Base-by-base conservation (phyloP, 1,139 yeast genomes). In the Blastobotrys persicus region DNA sequence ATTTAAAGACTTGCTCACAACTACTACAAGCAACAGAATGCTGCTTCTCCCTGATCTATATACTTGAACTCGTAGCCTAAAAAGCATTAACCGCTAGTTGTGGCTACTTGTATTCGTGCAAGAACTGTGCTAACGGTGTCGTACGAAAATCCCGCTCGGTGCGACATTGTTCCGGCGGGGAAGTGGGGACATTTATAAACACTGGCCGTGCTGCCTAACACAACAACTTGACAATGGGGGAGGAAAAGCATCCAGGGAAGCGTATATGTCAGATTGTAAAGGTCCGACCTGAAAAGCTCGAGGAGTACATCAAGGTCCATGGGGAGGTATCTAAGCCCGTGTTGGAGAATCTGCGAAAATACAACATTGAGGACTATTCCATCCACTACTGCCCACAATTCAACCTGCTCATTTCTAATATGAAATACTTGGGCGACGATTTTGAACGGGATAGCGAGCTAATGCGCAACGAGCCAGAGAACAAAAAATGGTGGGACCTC, bases 341-440 rank as follows among this genome's bases (percentile, higher is more conserved):
- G 4, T 58, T 65, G 13, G 62, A 51, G 16, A 66, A 63, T 48
- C 55, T 70, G 44, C 53, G 56, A 14, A 65, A 68, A 44, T 68
- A 67, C 51, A 70, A 68, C 50, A 66, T 70, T 43, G 72, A 68
- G 50, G 74, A 71, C 58, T 70, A 71, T 58, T 69, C 73, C 1
- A 70, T 70, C 49, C 66, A 66, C 50, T 69, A 69, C 48, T 45
- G 65, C 19, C 69, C 71, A 6, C 54, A 56, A 33, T 61, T 65
- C 48, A 57, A 58, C 31, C 45, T 70, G 38, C 55, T 70, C 14
- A 67, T 70, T 41, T 70, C 72, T 37, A 66, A 53, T 44, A 59
- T 69, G 60, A 69, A 69, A 50, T 70, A 70, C 50, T 59, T 52
- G 7, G 74, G 74, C 9, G 65, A 66, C 42, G 60, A 70, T 53